Percentiles rank a stretch among this genome's conserved stretches.
These are phyloP conservation scores for Graphium sp. DNA, from an alignment of 2,329 filamentous ascomycete genomes.

Conservation along the genomic window DNA sequence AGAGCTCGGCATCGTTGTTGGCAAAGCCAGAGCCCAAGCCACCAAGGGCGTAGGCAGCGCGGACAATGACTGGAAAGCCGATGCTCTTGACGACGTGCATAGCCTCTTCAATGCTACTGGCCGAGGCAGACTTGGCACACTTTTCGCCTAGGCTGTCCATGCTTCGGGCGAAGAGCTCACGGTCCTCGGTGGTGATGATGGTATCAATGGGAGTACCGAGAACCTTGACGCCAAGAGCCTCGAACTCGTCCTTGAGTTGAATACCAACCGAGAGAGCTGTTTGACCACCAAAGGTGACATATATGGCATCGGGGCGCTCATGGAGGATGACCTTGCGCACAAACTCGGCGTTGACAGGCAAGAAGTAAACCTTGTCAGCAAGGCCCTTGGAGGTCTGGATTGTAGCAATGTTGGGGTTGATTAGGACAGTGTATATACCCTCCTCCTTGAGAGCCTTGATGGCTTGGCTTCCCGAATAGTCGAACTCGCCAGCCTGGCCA, in stretches of 20 bases:
- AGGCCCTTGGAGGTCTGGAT: conserved; percentile 97
- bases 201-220: conserved; percentile 94
- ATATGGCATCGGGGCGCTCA: conserved; percentile 90
- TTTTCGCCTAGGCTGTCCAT: conserved; percentile 99
- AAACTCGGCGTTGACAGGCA: conserved; percentile 91
- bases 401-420: conserved; percentile 98
- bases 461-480: conserved; percentile 95
- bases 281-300: conserved; percentile 94
- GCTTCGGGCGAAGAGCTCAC: conserved; percentile 90
- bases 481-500: conserved; percentile 94
- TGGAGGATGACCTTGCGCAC: conserved; percentile 94
- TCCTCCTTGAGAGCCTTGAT: conserved; percentile 98
- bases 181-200: conserved; percentile 96
- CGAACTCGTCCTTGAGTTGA: conserved; percentile 93
- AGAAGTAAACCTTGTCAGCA: conserved; percentile 97
- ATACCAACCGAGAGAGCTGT: conserved; percentile 95
- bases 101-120: conserved; percentile 75
- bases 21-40: conserved; percentile 93
- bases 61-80: conserved; percentile 91
- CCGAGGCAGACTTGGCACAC: conserved; percentile 92
- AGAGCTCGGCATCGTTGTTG: conserved; percentile 65
- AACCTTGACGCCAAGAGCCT: conserved; percentile 79
- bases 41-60: conserved; percentile 89
- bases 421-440: conserved; percentile 92
- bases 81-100: conserved; percentile 79